These are phyloP conservation scores for Hypoxylon sp. DNA, from an alignment of 2,329 filamentous ascomycete genomes.

Conservation along the genomic window DNA sequence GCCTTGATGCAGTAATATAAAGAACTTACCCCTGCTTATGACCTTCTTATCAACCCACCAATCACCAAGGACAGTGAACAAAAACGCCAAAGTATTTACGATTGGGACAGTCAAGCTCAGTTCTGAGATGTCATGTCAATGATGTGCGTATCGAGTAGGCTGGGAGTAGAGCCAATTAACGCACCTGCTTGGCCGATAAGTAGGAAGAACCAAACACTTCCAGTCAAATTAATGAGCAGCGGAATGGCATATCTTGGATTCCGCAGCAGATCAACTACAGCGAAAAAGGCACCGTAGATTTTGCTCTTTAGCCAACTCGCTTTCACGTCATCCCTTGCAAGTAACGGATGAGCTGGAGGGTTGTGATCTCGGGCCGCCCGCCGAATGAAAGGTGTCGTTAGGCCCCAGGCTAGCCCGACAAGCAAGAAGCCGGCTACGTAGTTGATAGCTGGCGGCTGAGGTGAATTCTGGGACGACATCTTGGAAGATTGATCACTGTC, in stretches of 20 bases:
- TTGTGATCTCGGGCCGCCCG: constrained; percentile 83
- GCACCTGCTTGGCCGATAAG: constrained; percentile 91
- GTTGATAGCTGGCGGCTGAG: constrained; percentile 74
- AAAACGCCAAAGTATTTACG: constrained; percentile 91
- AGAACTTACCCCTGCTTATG: constrained; percentile 80
- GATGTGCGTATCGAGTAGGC: background rate
- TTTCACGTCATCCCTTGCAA: constrained; percentile 66
- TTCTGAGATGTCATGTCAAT: constrained; percentile 67
- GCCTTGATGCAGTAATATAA: background rate
- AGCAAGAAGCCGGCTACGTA: constrained; percentile 92
- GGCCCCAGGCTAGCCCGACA: constrained; percentile 92
- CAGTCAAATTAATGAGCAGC: constrained; percentile 88
- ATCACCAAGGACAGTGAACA: constrained; percentile 96
- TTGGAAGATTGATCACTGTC: background rate
- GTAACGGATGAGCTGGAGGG: constrained; percentile 70
- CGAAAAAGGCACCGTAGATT: constrained; percentile 77
- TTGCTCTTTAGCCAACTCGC: constrained; percentile 74
- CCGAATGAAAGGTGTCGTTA: constrained; percentile 93
- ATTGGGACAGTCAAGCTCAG: constrained; percentile 94
- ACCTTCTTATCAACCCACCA: constrained; percentile 96
- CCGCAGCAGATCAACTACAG: constrained; percentile 81
- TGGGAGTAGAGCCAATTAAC: constrained; percentile 54
- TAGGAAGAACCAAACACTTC: constrained; percentile 96
- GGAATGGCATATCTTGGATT: constrained; percentile 90
- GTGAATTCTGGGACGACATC: constrained; percentile 47